A percentile compares a stretch with the other conserved stretches of the same genome.
These are phyloP conservation scores for Penicillium malachiteum DNA, from an alignment of 495 filamentous ascomycete genomes.

Conservation along the genomic window DNA sequence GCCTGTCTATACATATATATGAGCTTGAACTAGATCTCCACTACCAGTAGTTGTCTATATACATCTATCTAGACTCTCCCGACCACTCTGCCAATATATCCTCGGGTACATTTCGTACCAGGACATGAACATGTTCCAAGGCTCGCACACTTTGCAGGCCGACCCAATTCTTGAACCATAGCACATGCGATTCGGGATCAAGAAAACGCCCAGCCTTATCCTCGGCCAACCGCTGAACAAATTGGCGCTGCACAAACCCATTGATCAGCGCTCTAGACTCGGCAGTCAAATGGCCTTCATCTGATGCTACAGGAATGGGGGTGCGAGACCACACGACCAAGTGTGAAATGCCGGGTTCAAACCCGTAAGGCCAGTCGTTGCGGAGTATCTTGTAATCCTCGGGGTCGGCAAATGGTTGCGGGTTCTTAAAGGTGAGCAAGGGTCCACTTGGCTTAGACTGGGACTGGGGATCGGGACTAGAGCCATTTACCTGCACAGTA, in stretches of 20 bases:
- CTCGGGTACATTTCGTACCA: slow-evolving; percentile 62
- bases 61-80: slow-evolving; percentile 21
- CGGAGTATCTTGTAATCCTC: slow-evolving; percentile 72
- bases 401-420: slow-evolving; percentile 64
- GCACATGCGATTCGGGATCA: slow-evolving; percentile 54
- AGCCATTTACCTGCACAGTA: neutral
- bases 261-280: slow-evolving; percentile 62
- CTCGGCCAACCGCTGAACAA: slow-evolving; percentile 56
- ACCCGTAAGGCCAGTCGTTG: slow-evolving; percentile 93
- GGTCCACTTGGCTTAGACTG: neutral
- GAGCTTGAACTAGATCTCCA: too few species aligned
- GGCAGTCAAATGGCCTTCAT: slow-evolving; percentile 70
- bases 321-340: slow-evolving; percentile 60
- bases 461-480: neutral
- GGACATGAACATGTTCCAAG: slow-evolving; percentile 75
- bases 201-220: slow-evolving; percentile 31
- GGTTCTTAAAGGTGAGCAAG: slow-evolving; percentile 32
- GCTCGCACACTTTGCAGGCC: slow-evolving; percentile 82
- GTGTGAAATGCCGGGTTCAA: slow-evolving; percentile 64
- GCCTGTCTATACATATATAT: too few species aligned
- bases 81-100: slow-evolving; percentile 63
- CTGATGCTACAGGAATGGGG: slow-evolving; percentile 45
- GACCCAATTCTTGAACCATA: slow-evolving; percentile 96
- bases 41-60: too few species aligned
- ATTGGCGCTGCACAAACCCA: slow-evolving; percentile 65